These are phyloP conservation scores for Friedmanniomyces simplex DNA, from an alignment of 495 filamentous ascomycete genomes.

Conservation along the genomic window DNA sequence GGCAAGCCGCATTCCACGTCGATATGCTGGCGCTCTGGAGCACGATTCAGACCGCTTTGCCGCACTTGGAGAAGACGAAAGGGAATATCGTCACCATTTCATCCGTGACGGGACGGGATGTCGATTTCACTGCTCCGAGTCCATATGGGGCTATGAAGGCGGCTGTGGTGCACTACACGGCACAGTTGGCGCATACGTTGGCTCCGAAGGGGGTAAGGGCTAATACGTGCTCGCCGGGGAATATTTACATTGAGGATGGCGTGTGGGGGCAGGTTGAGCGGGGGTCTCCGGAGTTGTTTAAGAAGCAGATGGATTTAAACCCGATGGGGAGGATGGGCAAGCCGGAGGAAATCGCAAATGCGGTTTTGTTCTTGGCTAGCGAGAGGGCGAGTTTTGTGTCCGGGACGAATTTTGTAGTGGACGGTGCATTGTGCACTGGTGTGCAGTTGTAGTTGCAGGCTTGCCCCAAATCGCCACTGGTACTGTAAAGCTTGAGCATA, in stretches of 20 bases:
- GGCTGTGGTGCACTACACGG: constrained; percentile 17
- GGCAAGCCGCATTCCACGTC: constrained; percentile 11
- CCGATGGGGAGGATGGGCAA: constrained; percentile 21
- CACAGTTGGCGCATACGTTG: constrained; percentile 9
- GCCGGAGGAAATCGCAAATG: constrained; percentile 21
- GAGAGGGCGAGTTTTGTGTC: constrained; percentile 13
- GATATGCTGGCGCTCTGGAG: constrained; percentile 9
- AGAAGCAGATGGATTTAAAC: constrained; percentile 16
- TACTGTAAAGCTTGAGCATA: no score
- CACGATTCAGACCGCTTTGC: constrained; percentile 8
- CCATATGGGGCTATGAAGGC: constrained; percentile 19
- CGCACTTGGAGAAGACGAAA: constrained; percentile 15
- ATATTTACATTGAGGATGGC: constrained; percentile 19
- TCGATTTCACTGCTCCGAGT: constrained; percentile 19
- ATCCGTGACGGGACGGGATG: constrained; percentile 14
- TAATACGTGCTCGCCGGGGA: constrained; percentile 14
- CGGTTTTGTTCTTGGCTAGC: constrained; percentile 15
- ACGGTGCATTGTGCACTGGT: constrained; percentile 14
- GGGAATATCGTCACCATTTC: constrained; percentile 18
- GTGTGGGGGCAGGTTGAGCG: constrained; percentile 11
- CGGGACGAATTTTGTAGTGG: constrained; percentile 12
- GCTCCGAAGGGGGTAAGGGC: constrained; percentile 20
- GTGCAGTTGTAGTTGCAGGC: constrained; percentile 10
- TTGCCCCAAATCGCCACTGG: neutral
- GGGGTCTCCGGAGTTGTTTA: constrained; percentile 10